Evolutionary conservation across 2,329 filamentous ascomycete genomes (phyloP), one percentile per base, ranked within the genome.

Genomic region (Nothophoma quercina): DNA sequence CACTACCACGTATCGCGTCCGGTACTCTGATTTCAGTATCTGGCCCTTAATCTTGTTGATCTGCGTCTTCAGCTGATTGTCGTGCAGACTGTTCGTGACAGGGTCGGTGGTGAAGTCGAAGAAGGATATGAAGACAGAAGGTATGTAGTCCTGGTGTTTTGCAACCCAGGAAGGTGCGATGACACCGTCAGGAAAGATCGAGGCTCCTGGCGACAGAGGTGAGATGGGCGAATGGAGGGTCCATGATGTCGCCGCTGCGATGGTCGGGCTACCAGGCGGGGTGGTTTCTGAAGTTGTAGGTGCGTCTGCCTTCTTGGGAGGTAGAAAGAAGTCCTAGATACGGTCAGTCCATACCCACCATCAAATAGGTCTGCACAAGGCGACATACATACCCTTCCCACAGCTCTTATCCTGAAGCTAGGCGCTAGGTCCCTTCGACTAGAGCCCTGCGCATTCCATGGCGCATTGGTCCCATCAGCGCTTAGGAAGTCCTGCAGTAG

Each of bases 221-320:
- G 95, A 98, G 61, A 96, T 86, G 1, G 93, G 91, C 10, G 95
- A 98, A 74, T 98, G 93, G 4, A 96, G 78, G n/a, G 86, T 78
- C 53, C 75, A 77, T 39, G 68, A 70, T 13, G 66, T 65, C 30
- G 65, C 69, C 64, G 81, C 75, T 47, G 81, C 77, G 55, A 76
- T 78, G 28, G 83, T 83, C 63, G 81, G 82, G 57, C 85, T 72
- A 21, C 64, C 56, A 10, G 87, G 52, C 83, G 82, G 68, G 41
- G 78, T 79, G 43, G 79, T 70, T 34, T 78, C 77, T 41, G 80
- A 81, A 35, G 76, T 73, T n/a, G 80, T 75, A 28, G 84, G 81
- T 38, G 84, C 83, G 51, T 83, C 79, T 58, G 86, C 85, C 75
- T 88, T 88, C 55, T 81, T 81, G 13, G 85, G 81, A 19, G 86